Base-by-base conservation (phyloP, 495 filamentous ascomycete genomes). In the Trichodelitschia bisporula region DNA sequence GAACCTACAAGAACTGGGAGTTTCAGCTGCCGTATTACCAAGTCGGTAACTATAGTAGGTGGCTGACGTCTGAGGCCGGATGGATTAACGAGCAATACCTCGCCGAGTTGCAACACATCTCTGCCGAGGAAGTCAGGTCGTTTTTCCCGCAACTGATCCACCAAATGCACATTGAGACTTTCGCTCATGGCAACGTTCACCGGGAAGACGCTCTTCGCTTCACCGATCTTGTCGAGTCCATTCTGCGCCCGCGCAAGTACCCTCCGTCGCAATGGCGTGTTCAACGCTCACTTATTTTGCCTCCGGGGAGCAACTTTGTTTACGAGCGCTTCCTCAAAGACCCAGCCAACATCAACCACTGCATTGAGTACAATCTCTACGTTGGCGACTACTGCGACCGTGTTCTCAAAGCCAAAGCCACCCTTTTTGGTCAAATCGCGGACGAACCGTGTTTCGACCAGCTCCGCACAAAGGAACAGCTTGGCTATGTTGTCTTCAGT, bases 401-500 rank as follows among this genome's bases (percentile, higher is more conserved):
- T 16, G 37, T 39, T 2, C 45, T 84, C 8, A 60, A 76, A 11
- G 74, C 82, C 11, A 80, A 78, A 54, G 58, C 76, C 0, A 58
- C 80, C 26, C 61, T 99, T 5, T 61, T 93, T 30, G 70, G 77
- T n/a, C 89, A 99, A 47, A 66, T 93, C 51, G 71, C 77, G 1
- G 73, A 90, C 28, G 86, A 99, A 57, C 80, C 82, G 12, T 74
- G 69, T 15, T 99, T 95, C 47, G 77, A 99, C 48, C 77, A 83
- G 45, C 59, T 99, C 1, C 69, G 86, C 26, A 93, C 86, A 26
- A 93, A 93, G 48, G 86, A 99, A 48, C 86, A 99, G 49, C 72
- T 99, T 5, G 86, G 86, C 10, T 99, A 99, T 43, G 72, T 95
- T 27, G 86, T 99, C 1, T 91, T 76, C 55, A 84, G 73, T 29